phyloP scores from a whole-genome alignment of 225 moss, liverwort and hornwort genomes.

The Pseudoscleropodium purum region DNA sequence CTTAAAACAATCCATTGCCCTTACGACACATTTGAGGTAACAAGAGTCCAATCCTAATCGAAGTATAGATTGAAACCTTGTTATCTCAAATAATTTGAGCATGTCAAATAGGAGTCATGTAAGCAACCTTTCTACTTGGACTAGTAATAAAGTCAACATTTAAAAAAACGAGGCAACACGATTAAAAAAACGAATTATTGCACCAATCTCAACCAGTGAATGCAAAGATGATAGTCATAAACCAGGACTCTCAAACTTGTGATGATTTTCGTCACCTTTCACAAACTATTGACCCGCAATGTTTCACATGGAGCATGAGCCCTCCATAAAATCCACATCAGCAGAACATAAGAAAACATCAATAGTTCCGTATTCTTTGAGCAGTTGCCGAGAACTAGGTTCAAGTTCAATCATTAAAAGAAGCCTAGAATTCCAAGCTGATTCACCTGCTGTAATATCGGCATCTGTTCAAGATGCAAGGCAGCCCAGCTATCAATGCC shows the following conservation, averaged over 20 bases:
- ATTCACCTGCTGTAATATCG: neutral
- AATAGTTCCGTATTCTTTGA: neutral
- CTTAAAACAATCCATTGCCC: neutral
- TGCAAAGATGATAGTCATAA: neutral
- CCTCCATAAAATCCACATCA: neutral
- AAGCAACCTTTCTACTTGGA: neutral
- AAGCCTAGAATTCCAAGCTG: neutral
- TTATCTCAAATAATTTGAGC: neutral
- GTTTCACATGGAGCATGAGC: neutral
- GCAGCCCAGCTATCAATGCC: neutral
- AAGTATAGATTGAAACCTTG: neutral
- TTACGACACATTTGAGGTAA: neutral
- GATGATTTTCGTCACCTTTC: neutral
- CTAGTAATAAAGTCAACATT: neutral
- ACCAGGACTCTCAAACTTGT: neutral
- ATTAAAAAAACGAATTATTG: neutral
- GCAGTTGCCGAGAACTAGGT: neutral
- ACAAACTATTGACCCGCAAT: neutral
- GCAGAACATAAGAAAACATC: neutral
- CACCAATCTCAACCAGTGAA: neutral
- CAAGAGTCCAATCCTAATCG: neutral
- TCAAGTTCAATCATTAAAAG: neutral
- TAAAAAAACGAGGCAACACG: neutral
- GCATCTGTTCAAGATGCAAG: neutral
- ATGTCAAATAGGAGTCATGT: neutral